phyloP scores from a whole-genome alignment of 305 asterid species.

The Rubia tinctorum region DNA sequence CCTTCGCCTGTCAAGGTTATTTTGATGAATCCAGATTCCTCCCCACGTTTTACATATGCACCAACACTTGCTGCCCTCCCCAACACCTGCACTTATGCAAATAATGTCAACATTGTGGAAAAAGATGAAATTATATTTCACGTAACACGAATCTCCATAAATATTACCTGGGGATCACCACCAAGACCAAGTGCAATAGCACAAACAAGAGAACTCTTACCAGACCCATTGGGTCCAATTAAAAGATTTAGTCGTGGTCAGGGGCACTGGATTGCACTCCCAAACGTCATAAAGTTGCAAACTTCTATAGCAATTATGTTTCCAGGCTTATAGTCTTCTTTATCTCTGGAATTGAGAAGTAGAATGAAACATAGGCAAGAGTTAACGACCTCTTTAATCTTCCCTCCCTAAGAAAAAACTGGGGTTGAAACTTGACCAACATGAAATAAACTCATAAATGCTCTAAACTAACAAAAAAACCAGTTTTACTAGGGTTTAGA shows the following conservation, averaged over 20 bases:
- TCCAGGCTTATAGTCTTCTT: constrained; percentile 80
- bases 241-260: constrained; percentile 90
- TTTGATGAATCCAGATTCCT: constrained; percentile 75
- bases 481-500: background rate
- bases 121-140: constrained; percentile 8
- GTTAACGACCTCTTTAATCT: background rate
- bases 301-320: constrained; percentile 78
- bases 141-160: constrained; percentile 9
- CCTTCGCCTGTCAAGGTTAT: constrained; percentile 82
- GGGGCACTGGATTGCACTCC: constrained; percentile 58
- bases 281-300: constrained; percentile 89
- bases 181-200: constrained; percentile 97
- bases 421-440: background rate
- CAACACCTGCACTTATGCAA: constrained; percentile 53
- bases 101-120: constrained; percentile 13
- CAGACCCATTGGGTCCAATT: constrained; percentile 96
- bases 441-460: background rate
- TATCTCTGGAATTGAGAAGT: constrained; percentile 49
- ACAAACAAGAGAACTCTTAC: constrained; percentile 97
- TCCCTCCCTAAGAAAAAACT: background rate
- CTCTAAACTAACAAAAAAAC: background rate
- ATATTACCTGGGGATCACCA: constrained; percentile 85
- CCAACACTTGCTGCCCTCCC: constrained; percentile 93
- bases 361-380: background rate
- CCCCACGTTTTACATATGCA: constrained; percentile 94